phyloP scores from a whole-genome alignment of 116 monocot species.

The Posidonia oceanica region DNA sequence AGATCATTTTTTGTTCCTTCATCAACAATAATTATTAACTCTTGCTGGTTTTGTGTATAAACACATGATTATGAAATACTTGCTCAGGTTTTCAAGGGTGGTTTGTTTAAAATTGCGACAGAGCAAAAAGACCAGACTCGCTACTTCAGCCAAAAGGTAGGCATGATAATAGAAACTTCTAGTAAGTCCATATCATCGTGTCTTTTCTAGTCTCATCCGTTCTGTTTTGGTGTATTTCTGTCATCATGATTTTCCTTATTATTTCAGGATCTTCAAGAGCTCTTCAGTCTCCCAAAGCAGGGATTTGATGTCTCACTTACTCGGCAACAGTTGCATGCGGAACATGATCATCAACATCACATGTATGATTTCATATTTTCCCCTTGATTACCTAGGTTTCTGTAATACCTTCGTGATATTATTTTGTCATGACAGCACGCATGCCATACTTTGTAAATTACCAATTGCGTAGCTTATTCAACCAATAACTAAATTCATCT shows the following conservation, averaged over 20 bases:
- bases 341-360: constrained; percentile 52
- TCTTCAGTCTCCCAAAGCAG: constrained; percentile 78
- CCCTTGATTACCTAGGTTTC: not conserved
- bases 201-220: not conserved
- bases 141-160: constrained; percentile 87
- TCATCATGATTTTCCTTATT: not conserved
- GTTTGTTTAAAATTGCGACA: constrained; percentile 87
- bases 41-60: not conserved
- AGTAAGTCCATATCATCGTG: not conserved
- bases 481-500: no score
- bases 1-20: no score
- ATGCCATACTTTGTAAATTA: not conserved
- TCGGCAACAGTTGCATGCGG: constrained; percentile 67
- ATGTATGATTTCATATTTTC: constrained; percentile 27
- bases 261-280: constrained; percentile 75
- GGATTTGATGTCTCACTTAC: constrained; percentile 95
- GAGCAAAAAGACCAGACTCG: constrained; percentile 93
- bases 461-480: not conserved
- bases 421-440: not conserved
- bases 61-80: not conserved
- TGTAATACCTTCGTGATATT: not conserved
- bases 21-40: not conserved
- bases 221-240: not conserved
- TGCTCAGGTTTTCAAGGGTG: constrained; percentile 86
- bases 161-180: not conserved